Evolutionary conservation across 2,329 filamentous ascomycete species (phyloP).

Genomic region (Cyanodermella asteris): DNA sequence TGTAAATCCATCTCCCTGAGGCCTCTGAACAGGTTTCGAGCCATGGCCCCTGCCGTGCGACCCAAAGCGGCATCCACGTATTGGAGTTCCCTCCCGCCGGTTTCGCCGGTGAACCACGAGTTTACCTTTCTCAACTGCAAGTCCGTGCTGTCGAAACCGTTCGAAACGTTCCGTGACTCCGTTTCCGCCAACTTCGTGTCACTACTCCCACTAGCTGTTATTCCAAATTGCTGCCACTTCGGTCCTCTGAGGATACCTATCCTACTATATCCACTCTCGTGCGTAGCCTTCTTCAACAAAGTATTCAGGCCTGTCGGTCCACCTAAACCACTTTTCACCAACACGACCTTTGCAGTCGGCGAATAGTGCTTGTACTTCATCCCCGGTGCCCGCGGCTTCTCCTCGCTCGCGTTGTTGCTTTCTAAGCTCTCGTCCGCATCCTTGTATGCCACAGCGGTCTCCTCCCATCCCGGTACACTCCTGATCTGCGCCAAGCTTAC

Average conservation of each 20-base stretch:
- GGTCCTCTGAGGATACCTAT: no score
- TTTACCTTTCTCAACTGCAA: neutral
- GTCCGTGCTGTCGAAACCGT: neutral
- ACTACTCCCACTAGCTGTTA: no score
- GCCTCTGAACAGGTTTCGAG: conserved; percentile 70
- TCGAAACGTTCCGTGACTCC: neutral
- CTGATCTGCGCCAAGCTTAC: conserved; percentile 63
- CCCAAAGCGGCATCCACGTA: no score
- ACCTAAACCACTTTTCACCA: no score
- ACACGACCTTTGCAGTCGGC: conserved; percentile 62
- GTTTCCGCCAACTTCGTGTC: conserved; percentile 9
- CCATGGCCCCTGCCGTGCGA: conserved; percentile 47
- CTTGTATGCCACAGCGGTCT: conserved; percentile 55
- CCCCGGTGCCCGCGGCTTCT: conserved; percentile 60
- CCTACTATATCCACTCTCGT: no score
- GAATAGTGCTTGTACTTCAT: conserved; percentile 99
- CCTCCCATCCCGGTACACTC: conserved; percentile 57
- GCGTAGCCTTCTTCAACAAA: conserved; percentile 9
- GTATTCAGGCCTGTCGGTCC: no score
- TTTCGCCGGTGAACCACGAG: conserved; percentile 4
- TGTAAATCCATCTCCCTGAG: conserved; percentile 64
- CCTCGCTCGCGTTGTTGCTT: no score
- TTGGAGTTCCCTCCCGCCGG: conserved; percentile 22
- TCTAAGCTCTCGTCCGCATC: conserved; percentile 48
- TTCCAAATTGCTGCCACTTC: no score